phyloP scores from a whole-genome alignment of 202 grass and related monocot genomes.

The Miscanthus sacchariflorus region DNA sequence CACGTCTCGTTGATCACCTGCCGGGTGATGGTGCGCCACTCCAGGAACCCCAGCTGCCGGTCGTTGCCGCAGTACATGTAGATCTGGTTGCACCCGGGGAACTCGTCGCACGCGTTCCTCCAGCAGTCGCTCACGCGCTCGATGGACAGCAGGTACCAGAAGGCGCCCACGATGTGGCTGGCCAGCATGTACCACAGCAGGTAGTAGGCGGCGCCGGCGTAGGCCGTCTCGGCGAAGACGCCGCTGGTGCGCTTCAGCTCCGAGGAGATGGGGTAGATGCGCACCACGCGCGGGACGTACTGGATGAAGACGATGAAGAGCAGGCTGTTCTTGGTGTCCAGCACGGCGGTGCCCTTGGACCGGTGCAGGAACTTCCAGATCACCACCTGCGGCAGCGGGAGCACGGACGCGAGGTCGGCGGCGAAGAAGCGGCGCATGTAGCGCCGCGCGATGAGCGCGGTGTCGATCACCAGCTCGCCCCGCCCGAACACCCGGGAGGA shows the following conservation, averaged over 20 bases:
- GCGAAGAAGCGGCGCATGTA: conserved; percentile 80
- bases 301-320: conserved; percentile 65
- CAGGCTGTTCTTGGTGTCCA: conserved; percentile 72
- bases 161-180: conserved; percentile 91
- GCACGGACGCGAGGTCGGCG: conserved; percentile 72
- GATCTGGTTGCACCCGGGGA: conserved; percentile 49
- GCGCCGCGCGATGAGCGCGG: conserved; percentile 71
- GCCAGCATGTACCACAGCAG: conserved; percentile 89
- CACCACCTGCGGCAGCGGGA: conserved; percentile 86
- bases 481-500: conserved; percentile 93
- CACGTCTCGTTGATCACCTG: conserved; percentile 61
- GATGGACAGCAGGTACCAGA: conserved; percentile 89
- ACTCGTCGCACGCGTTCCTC: conserved; percentile 55
- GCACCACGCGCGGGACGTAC: conserved; percentile 80
- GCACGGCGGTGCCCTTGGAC: conserved; percentile 61
- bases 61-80: conserved; percentile 92
- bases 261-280: conserved; percentile 76
- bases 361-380: conserved; percentile 66
- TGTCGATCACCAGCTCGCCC: conserved; percentile 94
- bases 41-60: conserved; percentile 49
- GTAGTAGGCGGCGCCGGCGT: conserved; percentile 88
- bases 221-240: conserved; percentile 78
- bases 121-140: conserved; percentile 88
- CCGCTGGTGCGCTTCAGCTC: conserved; percentile 92
- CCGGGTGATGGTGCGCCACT: conserved; percentile 65